Percentiles rank a stretch among this genome's conserved stretches.
These are phyloP conservation scores for Nissolia schottii DNA, from an alignment of 306 rosid species.

Conservation along the genomic window DNA sequence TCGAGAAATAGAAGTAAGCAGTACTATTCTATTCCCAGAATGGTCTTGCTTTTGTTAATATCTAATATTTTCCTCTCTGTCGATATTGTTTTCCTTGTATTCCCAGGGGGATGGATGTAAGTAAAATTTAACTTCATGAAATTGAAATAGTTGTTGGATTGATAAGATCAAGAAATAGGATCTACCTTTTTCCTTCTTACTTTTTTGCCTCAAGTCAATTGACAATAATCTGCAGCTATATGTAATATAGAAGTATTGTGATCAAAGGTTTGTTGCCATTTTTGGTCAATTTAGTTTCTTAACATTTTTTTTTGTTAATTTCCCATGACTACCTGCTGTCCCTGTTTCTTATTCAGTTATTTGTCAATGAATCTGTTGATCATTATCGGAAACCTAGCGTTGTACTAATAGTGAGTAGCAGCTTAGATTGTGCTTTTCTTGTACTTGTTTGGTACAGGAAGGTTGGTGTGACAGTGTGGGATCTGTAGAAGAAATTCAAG, in stretches of 20 bases:
- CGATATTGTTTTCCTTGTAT: slow-evolving; percentile 3
- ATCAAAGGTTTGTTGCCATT: not conserved
- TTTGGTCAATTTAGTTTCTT: not conserved
- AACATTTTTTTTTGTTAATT: not conserved
- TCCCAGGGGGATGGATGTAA: not conserved
- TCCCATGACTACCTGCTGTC: not conserved
- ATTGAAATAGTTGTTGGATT: not conserved
- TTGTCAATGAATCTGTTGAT: not conserved
- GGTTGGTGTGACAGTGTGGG: slow-evolving; percentile 97
- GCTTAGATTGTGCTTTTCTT: not conserved
- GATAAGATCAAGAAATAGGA: not conserved
- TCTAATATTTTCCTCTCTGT: not conserved
- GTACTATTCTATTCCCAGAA: not conserved
- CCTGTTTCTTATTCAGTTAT: not conserved
- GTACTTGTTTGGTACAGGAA: slow-evolving; percentile 50
- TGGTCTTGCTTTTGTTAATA: slow-evolving; percentile 2
- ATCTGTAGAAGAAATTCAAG: slow-evolving; percentile 77
- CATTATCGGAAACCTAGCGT: not conserved
- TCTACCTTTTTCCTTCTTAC: not conserved
- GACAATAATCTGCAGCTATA: not conserved
- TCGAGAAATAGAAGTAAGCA: slow-evolving; percentile 91
- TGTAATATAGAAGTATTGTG: not conserved
- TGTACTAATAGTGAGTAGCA: not conserved
- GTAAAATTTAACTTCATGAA: not conserved
- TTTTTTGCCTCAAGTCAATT: not conserved